phyloP scores from a whole-genome alignment of 352 stramenopile genomes.

The Pythium dissimile region DNA sequence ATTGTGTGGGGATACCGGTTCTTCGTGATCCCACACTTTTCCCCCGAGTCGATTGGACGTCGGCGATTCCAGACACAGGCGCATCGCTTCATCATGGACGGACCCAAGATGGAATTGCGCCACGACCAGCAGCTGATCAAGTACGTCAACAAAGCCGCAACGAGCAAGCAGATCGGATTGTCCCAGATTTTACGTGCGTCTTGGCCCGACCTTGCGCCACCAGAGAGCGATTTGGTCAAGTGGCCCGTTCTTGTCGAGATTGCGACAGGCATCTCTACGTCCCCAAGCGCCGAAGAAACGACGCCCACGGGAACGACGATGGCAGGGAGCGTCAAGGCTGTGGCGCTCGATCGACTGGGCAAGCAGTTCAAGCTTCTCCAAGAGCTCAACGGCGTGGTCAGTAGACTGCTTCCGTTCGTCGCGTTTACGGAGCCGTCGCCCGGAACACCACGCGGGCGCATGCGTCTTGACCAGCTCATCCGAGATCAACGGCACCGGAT shows the following conservation, averaged over 20 bases:
- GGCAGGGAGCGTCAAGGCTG: not conserved
- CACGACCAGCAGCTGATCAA: slow-evolving; percentile 70
- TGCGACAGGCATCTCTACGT: slow-evolving; percentile 20
- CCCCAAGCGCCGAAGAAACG: not conserved
- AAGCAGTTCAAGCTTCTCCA: slow-evolving; percentile 74
- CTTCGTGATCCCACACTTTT: slow-evolving; percentile 71
- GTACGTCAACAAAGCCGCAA: slow-evolving; percentile 66
- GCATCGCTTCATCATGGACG: slow-evolving; percentile 4
- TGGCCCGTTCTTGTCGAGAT: slow-evolving; percentile 72
- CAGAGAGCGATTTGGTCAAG: slow-evolving; percentile 53
- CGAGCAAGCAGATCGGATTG: slow-evolving; percentile 41
- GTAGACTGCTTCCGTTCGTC: slow-evolving; percentile 55
- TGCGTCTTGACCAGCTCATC: slow-evolving; percentile 32
- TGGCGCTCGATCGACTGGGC: slow-evolving; percentile 32
- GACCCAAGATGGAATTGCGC: slow-evolving; percentile 11
- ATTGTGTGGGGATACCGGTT: slow-evolving; percentile 67
- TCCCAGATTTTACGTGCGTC: slow-evolving; percentile 46
- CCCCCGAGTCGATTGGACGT: slow-evolving; percentile 42
- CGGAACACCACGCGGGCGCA: not conserved
- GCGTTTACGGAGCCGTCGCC: slow-evolving; percentile 10
- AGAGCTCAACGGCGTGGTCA: slow-evolving; percentile 62
- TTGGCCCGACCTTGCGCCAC: slow-evolving; percentile 64
- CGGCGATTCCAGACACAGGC: slow-evolving; percentile 40
- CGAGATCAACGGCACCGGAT: slow-evolving; percentile 54
- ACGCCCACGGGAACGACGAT: not conserved